These are phyloP conservation scores for Neobulgaria alba DNA, from an alignment of 2,329 filamentous ascomycete species.

Conservation along the genomic window DNA sequence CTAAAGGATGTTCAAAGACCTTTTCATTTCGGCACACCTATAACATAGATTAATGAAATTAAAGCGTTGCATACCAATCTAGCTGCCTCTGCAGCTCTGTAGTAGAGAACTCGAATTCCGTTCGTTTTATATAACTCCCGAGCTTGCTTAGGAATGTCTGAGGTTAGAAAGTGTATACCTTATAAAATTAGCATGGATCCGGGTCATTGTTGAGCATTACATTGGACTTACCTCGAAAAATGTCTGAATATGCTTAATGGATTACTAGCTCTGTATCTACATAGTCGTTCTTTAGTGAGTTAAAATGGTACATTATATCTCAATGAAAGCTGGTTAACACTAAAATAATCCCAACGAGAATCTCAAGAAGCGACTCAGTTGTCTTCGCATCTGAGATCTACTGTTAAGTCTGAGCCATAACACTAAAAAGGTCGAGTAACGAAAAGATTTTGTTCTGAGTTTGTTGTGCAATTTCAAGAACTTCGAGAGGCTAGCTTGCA, in stretches of 20 bases:
- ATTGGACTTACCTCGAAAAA: conserved; percentile 50
- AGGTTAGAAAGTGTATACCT: conserved; percentile 73
- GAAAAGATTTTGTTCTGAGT: conserved; percentile 67
- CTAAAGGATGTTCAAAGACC: conserved; percentile 66
- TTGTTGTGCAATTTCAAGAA: conserved; percentile 68
- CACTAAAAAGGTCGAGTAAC: conserved; percentile 84
- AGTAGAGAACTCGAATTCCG: conserved; percentile 80
- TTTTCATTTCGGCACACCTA: conserved; percentile 50
- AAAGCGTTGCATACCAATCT: conserved; percentile 59
- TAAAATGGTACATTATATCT: conserved; percentile 91
- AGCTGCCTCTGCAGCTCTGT: conserved; percentile 71
- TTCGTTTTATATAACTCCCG: conserved; percentile 86
- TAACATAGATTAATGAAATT: not conserved
- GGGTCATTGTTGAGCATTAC: not conserved
- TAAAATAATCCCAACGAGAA: conserved; percentile 77
- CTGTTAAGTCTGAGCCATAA: conserved; percentile 86
- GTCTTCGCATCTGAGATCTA: conserved; percentile 66
- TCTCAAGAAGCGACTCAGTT: conserved; percentile 67
- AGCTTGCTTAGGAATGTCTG: conserved; percentile 77
- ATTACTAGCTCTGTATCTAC: conserved; percentile 85
- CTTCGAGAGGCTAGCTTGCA: conserved; percentile 66
- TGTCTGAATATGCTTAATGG: conserved; percentile 65
- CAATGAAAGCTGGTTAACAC: conserved; percentile 86
- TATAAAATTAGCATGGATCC: not conserved
- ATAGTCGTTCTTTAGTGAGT: conserved; percentile 70